Evolutionary conservation across 768 basidiomycete species (phyloP), one percentile per base, ranked within the genome.

Genomic region (Strobilomyces dryophilus): DNA sequence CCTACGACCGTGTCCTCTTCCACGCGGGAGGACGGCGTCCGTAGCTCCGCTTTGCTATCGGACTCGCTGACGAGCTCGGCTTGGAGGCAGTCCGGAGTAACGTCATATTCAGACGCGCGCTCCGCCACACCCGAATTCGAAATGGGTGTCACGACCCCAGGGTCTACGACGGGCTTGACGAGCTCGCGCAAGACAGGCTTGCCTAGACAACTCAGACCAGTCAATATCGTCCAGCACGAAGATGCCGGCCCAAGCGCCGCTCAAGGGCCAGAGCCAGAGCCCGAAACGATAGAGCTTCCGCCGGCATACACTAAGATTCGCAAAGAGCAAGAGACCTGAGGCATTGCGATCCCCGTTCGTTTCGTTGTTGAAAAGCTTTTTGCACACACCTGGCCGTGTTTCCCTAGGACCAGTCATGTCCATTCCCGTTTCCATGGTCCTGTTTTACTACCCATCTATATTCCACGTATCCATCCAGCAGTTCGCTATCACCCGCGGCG

Each of bases 191-290:
- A 79, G 49, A 73, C 74, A 9, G 67, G 73, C 3, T 65, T 65
- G 37, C 67, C 77, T 49, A 74, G 83, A 36, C 73, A 70, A 56
- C 71, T 89, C 71, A 74, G 89, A 43, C 77, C 87, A 0, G 82
- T 92, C 32, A 91, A 92, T 63, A 80, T 90, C 61, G 79, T 92
- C 42, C 90, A 92, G 69, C 90, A 92, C 60, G 88, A 91, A 57
- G 90, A 92, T 64, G 90, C 87, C 0, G 89, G 90, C 1, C 71
- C 52, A 68, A 66, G 54, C 57, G 49, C 39, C 61, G 46, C 51
- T 18, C 55, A 53, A 45, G 66, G 65, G 41, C 71, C 69, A 8
- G 79, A 82, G 57, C 65, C 79, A 45, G 66, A 65, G 57, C 65
- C 79, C 15, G 89, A 88, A 68, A 90, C 88, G 40, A 81, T 92